phyloP scores from a whole-genome alignment of 768 basidiomycete genomes.

The Leucocoprinus leucothites region DNA sequence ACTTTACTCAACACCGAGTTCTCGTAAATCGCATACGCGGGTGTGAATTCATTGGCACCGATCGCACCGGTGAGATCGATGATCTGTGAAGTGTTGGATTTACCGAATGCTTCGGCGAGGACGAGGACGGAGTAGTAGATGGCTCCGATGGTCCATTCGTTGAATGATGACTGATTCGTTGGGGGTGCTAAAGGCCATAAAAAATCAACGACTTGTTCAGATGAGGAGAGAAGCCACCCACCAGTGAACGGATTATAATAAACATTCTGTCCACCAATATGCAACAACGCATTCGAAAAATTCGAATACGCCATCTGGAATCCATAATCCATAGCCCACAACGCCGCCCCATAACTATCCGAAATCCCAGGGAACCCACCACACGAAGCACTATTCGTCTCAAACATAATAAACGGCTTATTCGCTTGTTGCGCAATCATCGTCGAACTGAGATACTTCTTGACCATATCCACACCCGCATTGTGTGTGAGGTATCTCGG shows the following conservation, averaged over 20 bases:
- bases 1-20: slow-evolving; percentile 57
- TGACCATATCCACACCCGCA: slow-evolving; percentile 44
- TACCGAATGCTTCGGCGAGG: slow-evolving; percentile 69
- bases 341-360: slow-evolving; percentile 58
- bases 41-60: slow-evolving; percentile 48
- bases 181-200: slow-evolving; percentile 32
- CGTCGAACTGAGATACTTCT: slow-evolving; percentile 48
- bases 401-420: slow-evolving; percentile 64
- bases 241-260: slow-evolving; percentile 68
- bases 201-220: neutral
- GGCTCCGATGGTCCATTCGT: slow-evolving; percentile 72
- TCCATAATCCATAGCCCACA: slow-evolving; percentile 65
- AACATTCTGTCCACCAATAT: slow-evolving; percentile 65
- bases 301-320: slow-evolving; percentile 61
- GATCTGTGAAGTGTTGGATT: slow-evolving; percentile 59
- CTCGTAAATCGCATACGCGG: slow-evolving; percentile 76
- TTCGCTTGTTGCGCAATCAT: slow-evolving; percentile 37
- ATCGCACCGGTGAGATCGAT: slow-evolving; percentile 58
- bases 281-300: slow-evolving; percentile 50
- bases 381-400: slow-evolving; percentile 69
- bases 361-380: slow-evolving; percentile 65
- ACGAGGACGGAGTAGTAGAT: slow-evolving; percentile 73
- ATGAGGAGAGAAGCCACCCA: slow-evolving; percentile 29
- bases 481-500: slow-evolving; percentile 58
- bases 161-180: slow-evolving; percentile 51